Conservation (phyloP, 371 early-diverging fungal genomes). For the Capniomyces stellatus region DNA sequence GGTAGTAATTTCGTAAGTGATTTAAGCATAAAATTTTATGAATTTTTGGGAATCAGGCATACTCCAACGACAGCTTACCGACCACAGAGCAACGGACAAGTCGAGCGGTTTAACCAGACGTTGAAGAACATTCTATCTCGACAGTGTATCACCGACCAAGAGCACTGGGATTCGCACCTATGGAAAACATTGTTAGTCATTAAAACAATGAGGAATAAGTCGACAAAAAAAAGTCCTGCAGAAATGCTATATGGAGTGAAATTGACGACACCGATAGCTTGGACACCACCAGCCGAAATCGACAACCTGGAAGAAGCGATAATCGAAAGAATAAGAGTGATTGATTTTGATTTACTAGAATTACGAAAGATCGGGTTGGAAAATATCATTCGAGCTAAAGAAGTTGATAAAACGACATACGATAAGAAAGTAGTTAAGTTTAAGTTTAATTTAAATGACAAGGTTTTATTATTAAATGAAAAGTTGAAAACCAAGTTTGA, state of each 20-base stretch:
- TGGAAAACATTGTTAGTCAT: neutral
- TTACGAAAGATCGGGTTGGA: neutral
- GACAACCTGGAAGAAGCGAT: neutral
- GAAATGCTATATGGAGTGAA: neutral
- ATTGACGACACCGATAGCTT: neutral
- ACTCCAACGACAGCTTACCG: slow-evolving; percentile 8
- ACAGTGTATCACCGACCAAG: neutral
- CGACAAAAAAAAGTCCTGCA: neutral
- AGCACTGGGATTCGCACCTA: neutral
- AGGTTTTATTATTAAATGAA: neutral
- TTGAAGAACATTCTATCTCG: neutral
- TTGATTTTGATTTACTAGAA: neutral
- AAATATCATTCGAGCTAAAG: neutral
- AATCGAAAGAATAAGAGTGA: neutral
- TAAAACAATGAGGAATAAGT: neutral
- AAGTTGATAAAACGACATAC: neutral
- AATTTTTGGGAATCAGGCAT: slow-evolving; percentile 3
- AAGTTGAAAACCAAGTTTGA: neutral
- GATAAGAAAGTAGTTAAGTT: neutral
- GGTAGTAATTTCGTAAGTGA: slow-evolving; percentile 17
- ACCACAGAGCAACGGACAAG: slow-evolving; percentile 18
- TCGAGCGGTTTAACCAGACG: slow-evolving; percentile 15
- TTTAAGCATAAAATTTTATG: slow-evolving; percentile 2
- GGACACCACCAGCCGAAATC: neutral
- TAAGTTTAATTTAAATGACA: neutral